Evolutionary conservation across 176 grass and related monocot species (phyloP).

Genomic region (Carex cristatella): DNA sequence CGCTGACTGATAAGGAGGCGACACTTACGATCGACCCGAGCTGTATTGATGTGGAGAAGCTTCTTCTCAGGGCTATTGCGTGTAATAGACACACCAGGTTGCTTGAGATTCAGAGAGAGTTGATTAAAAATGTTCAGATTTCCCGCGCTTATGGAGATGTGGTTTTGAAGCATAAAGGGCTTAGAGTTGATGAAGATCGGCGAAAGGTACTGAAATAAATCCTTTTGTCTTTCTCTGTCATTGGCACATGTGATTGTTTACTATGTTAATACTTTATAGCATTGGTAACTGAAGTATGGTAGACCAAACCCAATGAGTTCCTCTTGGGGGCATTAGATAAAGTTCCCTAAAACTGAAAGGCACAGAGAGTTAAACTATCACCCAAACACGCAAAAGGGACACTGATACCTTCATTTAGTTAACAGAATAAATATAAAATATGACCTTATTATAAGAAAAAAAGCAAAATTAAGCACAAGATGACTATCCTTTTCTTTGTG

Average conservation of each 20-base stretch:
- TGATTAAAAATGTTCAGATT: constrained; percentile 90
- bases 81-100: constrained; percentile 84
- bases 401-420: background rate
- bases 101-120: constrained; percentile 85
- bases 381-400: background rate
- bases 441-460: background rate
- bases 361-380: background rate
- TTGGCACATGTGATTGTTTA: background rate
- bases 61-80: constrained; percentile 78
- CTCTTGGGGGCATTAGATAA: background rate
- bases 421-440: background rate
- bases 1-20: constrained; percentile 85
- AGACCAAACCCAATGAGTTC: background rate
- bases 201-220: constrained; percentile 42
- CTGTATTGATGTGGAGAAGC: constrained; percentile 85
- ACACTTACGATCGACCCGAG: constrained; percentile 65
- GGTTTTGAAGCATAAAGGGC: constrained; percentile 49
- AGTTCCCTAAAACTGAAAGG: background rate
- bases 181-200: constrained; percentile 22
- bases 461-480: background rate
- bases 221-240: background rate
- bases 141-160: constrained; percentile 61
- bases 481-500: constrained; percentile 19
- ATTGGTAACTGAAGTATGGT: background rate
- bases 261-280: background rate